Evolutionary conservation across 306 rosid species (phyloP), one percentile per base, ranked within the genome.

Genomic region (Casuarina equisetifolia): DNA sequence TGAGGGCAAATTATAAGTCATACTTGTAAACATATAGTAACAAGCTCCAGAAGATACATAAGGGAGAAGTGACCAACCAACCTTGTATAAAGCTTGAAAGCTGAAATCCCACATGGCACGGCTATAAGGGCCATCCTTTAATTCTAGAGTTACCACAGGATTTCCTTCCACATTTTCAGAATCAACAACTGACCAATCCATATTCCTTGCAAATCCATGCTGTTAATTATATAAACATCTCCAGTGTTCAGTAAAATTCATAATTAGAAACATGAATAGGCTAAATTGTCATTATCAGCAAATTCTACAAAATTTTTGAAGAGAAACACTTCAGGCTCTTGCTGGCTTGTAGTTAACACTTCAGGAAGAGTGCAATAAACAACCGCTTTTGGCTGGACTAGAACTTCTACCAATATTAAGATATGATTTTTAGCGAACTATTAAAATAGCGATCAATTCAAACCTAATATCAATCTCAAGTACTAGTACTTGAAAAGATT

Each of bases 201-300:
- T 0, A 81, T 95, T 95, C 82, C 98, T 85, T 74, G 93, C 96
- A 83, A 95, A 92, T 59, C 98, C 97, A 76, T 95, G 98, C 97
- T 92, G 85, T 79, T 57, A 79, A 86, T 73, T 46, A 62, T 78
- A 77, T 20, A 82, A 70, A 84, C 44, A 4, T 53, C 78, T 82
- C 64, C 59, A 74, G 62, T 35, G 20, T 46, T 77, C 48, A 69
- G 78, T 0, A 17, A 67, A 75, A 59, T 9, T 63, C 25, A 78
- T 62, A 16, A 12, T 53, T 11, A 75, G 7, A 79, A 20, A 7
- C 51, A 74, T 78, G 68, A 54, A 58, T 52, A 39, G 35, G 2
- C 54, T n/a, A 58, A 58, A 25, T 7, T 57, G 38, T 58, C 20
- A 59, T 72, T 5, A 35, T 20, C 4, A 15, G 8, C 25, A 64